phyloP scores from a whole-genome alignment of 176 grass and related monocot genomes.

The Rhynchospora pubera region DNA sequence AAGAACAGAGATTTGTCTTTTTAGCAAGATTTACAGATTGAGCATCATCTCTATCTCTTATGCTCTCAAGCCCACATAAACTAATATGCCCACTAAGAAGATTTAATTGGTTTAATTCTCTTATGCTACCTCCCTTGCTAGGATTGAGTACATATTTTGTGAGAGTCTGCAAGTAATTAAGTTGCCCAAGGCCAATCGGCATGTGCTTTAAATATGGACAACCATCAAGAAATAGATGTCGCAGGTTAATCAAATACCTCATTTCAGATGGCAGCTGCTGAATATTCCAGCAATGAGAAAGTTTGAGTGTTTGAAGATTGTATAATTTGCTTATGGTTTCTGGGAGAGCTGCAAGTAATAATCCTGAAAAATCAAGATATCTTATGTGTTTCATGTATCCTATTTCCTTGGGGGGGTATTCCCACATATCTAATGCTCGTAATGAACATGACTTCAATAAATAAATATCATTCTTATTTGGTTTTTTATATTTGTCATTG shows the following conservation, averaged over 20 bases:
- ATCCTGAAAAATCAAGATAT: neutral
- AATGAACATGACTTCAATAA: neutral
- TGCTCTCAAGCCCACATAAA: neutral
- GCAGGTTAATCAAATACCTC: neutral
- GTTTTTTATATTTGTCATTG: too few species aligned
- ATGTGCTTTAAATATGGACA: neutral
- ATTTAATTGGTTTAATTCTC: neutral
- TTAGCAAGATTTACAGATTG: neutral
- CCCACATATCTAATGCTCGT: neutral
- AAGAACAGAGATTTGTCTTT: too few species aligned
- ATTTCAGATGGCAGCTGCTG: neutral
- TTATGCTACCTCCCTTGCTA: neutral
- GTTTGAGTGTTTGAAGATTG: neutral
- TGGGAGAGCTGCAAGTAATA: neutral
- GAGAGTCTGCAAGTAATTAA: neutral
- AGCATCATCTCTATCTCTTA: neutral
- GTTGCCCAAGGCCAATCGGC: neutral
- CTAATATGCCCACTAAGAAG: neutral
- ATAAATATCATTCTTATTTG: too few species aligned
- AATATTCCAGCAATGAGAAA: neutral
- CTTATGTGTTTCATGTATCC: neutral
- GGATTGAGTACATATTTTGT: neutral
- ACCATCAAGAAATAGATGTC: neutral
- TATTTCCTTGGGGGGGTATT: neutral
- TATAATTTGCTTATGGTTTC: too few species aligned